Base-by-base conservation (phyloP, 305 asterid genomes). In the Solanum chacoense region DNA sequence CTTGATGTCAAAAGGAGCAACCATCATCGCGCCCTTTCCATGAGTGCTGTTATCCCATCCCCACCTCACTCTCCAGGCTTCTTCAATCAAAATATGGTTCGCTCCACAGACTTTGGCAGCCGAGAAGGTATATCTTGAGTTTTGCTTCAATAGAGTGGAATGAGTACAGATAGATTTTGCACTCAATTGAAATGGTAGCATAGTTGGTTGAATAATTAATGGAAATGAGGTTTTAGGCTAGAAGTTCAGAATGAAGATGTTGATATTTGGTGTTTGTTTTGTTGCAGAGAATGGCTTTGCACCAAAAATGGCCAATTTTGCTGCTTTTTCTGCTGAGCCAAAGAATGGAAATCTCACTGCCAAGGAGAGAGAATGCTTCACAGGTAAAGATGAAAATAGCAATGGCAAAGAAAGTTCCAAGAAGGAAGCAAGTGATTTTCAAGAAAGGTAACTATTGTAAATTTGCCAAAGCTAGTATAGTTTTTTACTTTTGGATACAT, bases 11-110 rank as follows among this genome's bases (percentile, higher is more conserved):
- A 94, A 90, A 92, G 93, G 87, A 93, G 91, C 72, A 90, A 22
- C 85, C 96, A 95, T 91, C 94, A 95, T 86, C 94, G 95, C 0
- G 80, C 97, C 0, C 94, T 94, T 78, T 95, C 95, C 0, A 90
- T 91, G 11, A 93, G 97, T 13, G 91, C 93, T 2, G 91, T 89
- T 76, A 74, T 93, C 88, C 91, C 95, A 2, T 92, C 94, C 3
- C 93, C 95, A 0, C 86, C 88, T 1, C 92, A 88, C 84, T 91
- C 95, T 28, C 95, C 94, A 0, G 91, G 91, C 8, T 91, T 89
- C 42, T 88, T 89, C 65, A 90, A 85, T 86, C 95, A 87, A 14
- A 91, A 87, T 36, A 14, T 42, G 36, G 87, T 73, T 1, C 35
- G 42, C 3, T 69, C 92, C 3, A 38, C 94, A 88, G 90, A 92